A percentile compares a stretch with the other conserved stretches of the same genome.
These are phyloP conservation scores for Glutinoglossum americanum DNA, from an alignment of 495 filamentous ascomycete species.

Conservation along the genomic window DNA sequence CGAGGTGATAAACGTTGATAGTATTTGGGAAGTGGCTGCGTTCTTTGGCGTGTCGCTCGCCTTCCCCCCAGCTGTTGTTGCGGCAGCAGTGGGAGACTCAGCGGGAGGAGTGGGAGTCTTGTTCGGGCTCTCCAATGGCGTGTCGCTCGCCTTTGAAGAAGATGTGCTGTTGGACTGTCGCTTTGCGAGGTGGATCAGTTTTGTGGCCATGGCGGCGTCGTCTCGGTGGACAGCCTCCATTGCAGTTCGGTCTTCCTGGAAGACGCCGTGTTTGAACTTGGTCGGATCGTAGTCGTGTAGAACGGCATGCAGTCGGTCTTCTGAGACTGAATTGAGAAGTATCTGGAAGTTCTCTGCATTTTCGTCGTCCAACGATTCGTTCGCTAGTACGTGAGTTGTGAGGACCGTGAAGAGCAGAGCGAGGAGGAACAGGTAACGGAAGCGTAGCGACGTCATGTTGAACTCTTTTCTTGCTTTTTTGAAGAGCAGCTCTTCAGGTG, in stretches of 20 bases:
- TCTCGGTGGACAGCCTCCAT: conserved; percentile 21
- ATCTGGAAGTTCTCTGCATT: conserved; percentile 14
- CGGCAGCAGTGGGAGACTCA: background rate
- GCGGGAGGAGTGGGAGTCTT: background rate
- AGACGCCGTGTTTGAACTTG: conserved; percentile 25
- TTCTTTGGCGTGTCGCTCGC: background rate
- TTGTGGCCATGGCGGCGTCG: conserved; percentile 21
- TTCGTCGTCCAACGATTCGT: background rate
- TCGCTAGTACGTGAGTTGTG: background rate
- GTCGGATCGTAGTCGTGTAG: conserved; percentile 19
- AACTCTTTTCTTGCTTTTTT: background rate
- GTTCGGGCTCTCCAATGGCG: background rate
- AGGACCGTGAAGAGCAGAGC: background rate
- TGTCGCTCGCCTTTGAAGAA: background rate
- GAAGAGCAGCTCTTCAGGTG: background rate
- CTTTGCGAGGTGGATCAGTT: conserved; percentile 11
- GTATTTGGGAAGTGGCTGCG: background rate
- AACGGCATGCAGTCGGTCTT: conserved; percentile 20
- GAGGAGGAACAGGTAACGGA: background rate
- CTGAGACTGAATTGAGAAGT: conserved; percentile 20
- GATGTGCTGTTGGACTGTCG: background rate
- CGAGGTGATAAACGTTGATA: conserved; percentile 3
- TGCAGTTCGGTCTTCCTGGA: conserved; percentile 19
- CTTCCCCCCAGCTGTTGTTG: background rate
- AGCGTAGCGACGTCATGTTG: background rate